A percentile compares a stretch with the other conserved stretches of the same genome.
These are phyloP conservation scores for Simplicillium aogashimaense DNA, from an alignment of 2,329 filamentous ascomycete species.

Conservation along the genomic window DNA sequence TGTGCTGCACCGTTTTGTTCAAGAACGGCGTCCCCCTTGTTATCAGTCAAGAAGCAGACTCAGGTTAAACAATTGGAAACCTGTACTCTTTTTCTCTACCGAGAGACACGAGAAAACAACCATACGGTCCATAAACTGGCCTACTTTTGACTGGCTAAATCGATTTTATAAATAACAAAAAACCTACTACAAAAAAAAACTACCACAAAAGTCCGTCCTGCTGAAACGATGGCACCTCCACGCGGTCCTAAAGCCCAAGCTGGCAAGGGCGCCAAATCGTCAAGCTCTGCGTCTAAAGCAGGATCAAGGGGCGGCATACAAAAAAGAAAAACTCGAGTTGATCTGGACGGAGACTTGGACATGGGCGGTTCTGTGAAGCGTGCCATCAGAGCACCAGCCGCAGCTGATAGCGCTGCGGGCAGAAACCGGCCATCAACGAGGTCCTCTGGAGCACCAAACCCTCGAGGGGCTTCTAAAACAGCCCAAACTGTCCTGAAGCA, in stretches of 20 bases:
- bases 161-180: too few relatives aligned
- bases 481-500: constrained; percentile 34
- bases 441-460: constrained; percentile 10
- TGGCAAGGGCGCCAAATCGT: not conserved
- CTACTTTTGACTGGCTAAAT: too few relatives aligned
- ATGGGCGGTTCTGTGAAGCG: constrained; percentile 36
- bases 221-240: constrained; percentile 11
- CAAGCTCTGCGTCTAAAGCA: constrained; percentile 1
- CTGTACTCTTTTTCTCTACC: too few relatives aligned
- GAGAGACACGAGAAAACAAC: too few relatives aligned
- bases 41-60: too few relatives aligned
- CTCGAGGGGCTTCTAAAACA: constrained; percentile 22
- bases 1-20: too few relatives aligned
- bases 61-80: too few relatives aligned
- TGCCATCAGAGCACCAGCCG: constrained; percentile 18
- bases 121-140: too few relatives aligned
- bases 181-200: too few relatives aligned
- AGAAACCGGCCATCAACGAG: constrained; percentile 20
- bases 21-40: too few relatives aligned
- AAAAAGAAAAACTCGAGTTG: constrained; percentile 37
- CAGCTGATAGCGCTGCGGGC: constrained; percentile 15
- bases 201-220: constrained; percentile 1
- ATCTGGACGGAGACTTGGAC: constrained; percentile 50
- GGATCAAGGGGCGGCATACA: constrained; percentile 29
- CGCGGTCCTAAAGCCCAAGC: constrained; percentile 9